These are phyloP conservation scores for Fonsecaea erecta DNA, from an alignment of 2,329 filamentous ascomycete genomes.

Conservation along the genomic window DNA sequence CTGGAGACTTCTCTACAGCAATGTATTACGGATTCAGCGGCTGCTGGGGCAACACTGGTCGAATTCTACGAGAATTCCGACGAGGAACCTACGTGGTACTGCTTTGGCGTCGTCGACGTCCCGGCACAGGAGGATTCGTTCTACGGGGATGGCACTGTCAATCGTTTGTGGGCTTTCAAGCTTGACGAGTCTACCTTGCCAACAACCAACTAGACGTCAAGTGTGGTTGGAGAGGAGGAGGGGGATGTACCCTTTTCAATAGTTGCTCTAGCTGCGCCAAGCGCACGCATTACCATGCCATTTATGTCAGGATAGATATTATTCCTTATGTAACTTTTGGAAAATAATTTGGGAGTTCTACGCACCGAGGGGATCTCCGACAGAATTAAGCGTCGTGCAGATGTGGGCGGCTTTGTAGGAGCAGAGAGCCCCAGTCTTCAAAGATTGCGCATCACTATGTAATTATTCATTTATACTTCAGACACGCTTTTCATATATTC, in stretches of 20 bases:
- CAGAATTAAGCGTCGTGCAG: no score
- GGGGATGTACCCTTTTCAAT: neutral
- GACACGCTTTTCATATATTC: no score
- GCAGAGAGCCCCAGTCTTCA: no score
- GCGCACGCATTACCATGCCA: no score
- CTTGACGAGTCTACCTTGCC: neutral
- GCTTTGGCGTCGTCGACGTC: constrained; percentile 1
- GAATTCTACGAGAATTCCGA: constrained; percentile 12
- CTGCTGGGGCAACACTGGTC: constrained; percentile 11
- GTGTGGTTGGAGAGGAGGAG: neutral
- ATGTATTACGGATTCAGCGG: constrained; percentile 12
- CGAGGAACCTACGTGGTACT: constrained; percentile 2
- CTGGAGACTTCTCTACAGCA: constrained; percentile 3
- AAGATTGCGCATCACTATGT: no score
- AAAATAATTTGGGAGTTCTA: no score
- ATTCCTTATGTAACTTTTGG: no score
- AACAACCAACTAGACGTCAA: neutral
- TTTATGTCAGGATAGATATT: no score
- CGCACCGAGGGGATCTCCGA: no score
- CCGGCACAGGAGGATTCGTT: constrained; percentile 7
- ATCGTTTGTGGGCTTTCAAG: constrained; percentile 14
- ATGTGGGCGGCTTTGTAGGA: no score
- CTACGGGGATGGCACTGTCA: constrained; percentile 10
- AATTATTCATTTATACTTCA: no score
- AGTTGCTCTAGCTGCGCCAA: no score